These are phyloP conservation scores for Colletotrichum spinosum DNA, from an alignment of 2,329 filamentous ascomycete species.

Conservation along the genomic window DNA sequence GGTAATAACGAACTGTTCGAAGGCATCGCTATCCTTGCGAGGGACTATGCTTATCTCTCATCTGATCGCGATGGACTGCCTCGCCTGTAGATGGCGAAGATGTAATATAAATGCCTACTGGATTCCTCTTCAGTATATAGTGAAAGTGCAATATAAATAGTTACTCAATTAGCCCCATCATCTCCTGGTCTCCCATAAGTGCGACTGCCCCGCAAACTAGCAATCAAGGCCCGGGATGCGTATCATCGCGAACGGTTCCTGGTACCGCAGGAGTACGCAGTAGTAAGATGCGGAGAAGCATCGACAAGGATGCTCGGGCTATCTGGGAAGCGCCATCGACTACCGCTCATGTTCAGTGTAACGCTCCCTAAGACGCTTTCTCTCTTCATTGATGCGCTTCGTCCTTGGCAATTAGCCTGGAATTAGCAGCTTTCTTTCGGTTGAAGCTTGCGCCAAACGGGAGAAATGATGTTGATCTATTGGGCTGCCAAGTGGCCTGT, in stretches of 20 bases:
- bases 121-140: neutral
- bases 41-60: too few relatives aligned
- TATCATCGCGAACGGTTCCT: slow-evolving; percentile 22
- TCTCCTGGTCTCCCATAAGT: slow-evolving; percentile 7
- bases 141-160: neutral
- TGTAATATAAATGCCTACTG: too few relatives aligned
- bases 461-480: slow-evolving; percentile 17
- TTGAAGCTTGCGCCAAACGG: slow-evolving; percentile 9
- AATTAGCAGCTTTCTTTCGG: slow-evolving; percentile 1
- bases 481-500: neutral
- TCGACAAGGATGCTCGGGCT: neutral
- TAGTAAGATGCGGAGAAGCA: slow-evolving; percentile 32
- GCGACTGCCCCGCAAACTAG: slow-evolving; percentile 33
- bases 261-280: slow-evolving; percentile 18
- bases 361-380: slow-evolving; percentile 20
- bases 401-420: neutral
- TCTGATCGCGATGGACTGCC: too few relatives aligned
- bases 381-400: slow-evolving; percentile 20
- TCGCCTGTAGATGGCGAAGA: too few relatives aligned
- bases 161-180: slow-evolving; percentile 4
- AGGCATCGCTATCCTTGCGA: too few relatives aligned
- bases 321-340: slow-evolving; percentile 22
- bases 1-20: too few relatives aligned
- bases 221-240: slow-evolving; percentile 11
- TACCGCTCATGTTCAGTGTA: slow-evolving; percentile 17